Base-by-base conservation (phyloP, 331 rosid species). In the Pyracantha coccinea region DNA sequence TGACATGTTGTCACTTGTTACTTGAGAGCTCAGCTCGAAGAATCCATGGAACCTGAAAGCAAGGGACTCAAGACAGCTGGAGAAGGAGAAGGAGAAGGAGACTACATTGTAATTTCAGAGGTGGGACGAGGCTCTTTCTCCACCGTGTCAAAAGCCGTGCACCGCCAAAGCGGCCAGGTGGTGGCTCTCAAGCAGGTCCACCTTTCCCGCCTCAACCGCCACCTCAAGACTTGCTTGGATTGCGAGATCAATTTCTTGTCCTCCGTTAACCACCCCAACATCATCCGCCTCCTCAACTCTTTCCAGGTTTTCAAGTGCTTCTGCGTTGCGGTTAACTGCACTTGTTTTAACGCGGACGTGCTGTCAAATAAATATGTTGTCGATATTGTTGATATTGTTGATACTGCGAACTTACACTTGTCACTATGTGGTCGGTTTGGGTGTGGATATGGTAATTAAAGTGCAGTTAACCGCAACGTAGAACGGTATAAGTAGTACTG, bases 161-260 rank as follows among this genome's bases (percentile, higher is more conserved):
- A 85, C 69, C 69, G 15, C 54, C 44, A 65, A 3, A 81, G 64
- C 16, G 81, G 84, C 15, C 21, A 77, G 31, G 77, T 74, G 44
- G 89, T 86, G 68, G 93, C 89, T 15, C 77, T 89, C 58, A 89
- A 84, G 66, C 88, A 85, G 73, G 88, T 89, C 6, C 58, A 69
- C 63, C 85, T 81, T 61, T 86, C 88, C 33, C 73, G 70, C 35
- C 89, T 89, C 77, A 83, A 72, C 67, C 75, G 84, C 31, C 88
- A 68, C 69, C 83, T 86, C 50, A 85, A 63, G 68, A 45, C 21
- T 21, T 71, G 70, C 60, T 79, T 85, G 67, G 86, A 89, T 47
- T 84, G 84, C 44, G 91, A 86, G 76, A 72, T 85, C 81, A 69
- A 73, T 61, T 86, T 89, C 80, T 75, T 89, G 63, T 86, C 91